Base-by-base conservation (phyloP, 441 rosid genomes). In the Erysimum pusillum region DNA sequence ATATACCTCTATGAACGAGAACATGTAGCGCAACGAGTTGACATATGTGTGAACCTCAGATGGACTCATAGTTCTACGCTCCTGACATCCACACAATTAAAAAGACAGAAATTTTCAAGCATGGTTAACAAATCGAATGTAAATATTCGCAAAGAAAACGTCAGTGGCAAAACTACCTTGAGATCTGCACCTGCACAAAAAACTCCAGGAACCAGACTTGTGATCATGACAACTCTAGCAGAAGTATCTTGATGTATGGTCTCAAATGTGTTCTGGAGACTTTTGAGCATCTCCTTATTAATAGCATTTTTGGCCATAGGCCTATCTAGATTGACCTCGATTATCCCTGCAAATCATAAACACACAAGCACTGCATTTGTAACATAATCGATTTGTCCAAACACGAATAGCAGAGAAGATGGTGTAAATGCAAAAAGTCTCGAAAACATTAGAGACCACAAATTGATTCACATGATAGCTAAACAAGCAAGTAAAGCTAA, bases 121-220 rank as follows among this genome's bases (percentile, higher is more conserved):
- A 69, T 51, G 32, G 14, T 9, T 36, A 71, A 35, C 57, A 61
- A 11, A 70, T 15, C 1, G 31, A 25, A 15, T 6, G 12, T n/a
- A 13, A 62, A 44, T 6, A 35, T 45, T 36, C 12, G 5, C 2
- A 31, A 60, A 52, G 59, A n/a, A 52, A 35, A 66, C 4, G n/a
- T 34, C 4, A 71, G n/a, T 60, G 34, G 36, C 14, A 25, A 49
- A 2, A 34, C 54, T 82, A 94, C 99, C 97, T 92, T 95, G 61
- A 93, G 86, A 86, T 95, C 98, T 74, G 98, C 99, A 35, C 99
- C 98, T 22, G 97, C 96, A 52, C 98, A 95, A 81, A 92, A 95
- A 59, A 82, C 88, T 41, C 85, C 86, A 4, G 98, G 93, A 79
- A 91, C 92, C 22, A 87, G 81, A 69, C 99, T 95, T 70, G 71